Base-by-base conservation (phyloP, 257 asterid genomes). In the Rubia yunnanensis region DNA sequence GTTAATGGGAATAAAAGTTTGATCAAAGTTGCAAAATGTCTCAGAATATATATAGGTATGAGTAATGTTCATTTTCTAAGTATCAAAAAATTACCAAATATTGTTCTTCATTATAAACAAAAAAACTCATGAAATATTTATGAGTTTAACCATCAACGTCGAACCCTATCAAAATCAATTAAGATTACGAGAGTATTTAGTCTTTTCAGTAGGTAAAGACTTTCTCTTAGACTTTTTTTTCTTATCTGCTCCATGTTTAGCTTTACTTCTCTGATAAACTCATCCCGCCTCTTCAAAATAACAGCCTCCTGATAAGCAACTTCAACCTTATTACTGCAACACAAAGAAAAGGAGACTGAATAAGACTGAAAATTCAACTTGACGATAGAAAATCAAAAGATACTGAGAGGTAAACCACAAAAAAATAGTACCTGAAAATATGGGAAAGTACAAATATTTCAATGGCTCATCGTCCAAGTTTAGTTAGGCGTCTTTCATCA, bases 401-500 rank as follows among this genome's bases (percentile, higher is more conserved):
- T 15, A 44, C 20, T 14, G 22, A 36, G n/a, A n/a, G n/a, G n/a
- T n/a, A n/a, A n/a, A 65, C 23, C 23, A 11, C n/a, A 36, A 34
- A 30, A 57, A 56, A 20, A n/a, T 59, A 44, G 46, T 80, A 89
- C 99, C 96, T 94, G 82, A 88, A 94, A 64, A 94, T 83, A 70
- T 94, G 95, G 66, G 85, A 87, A 26, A 94, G 81, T 68, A 88
- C 84, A 71, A 87, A 88, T 75, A 86, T 86, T 80, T 94, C 99
- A 67, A 94, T 86, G 67, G 99, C 90, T 66, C 96, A 85, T 39
- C 97, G 91, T 65, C 99, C 99, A 76, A 94, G 81, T 76, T 88
- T 95, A 76, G 97, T 88, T 50, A 94, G 89, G 60, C 97, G 82
- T 78, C 94, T 88, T 85, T 91, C 96, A 57, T 88, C 98, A 41